Evolutionary conservation across 2,329 filamentous ascomycete genomes (phyloP), one percentile per base, ranked within the genome.

Genomic region (Lasiodiplodia sp.): DNA sequence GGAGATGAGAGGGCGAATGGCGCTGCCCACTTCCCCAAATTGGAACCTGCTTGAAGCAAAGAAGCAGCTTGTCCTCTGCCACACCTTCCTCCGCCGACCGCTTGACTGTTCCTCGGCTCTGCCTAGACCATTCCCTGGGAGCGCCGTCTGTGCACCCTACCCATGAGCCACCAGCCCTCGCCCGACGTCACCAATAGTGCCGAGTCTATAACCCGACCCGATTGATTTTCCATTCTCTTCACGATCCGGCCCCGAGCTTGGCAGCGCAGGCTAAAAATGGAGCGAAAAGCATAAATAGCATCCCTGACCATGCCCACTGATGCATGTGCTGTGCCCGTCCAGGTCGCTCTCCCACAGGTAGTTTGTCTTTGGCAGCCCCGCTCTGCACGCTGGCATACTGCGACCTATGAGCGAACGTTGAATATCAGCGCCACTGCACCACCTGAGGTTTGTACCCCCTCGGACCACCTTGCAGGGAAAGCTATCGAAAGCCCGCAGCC

Each of bases 401-500:
- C 40, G 10, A 23, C 57, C 57, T 47, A 44, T 60, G 16, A 5
- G 11, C 11, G 31, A 2, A 10, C 34, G 16, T 16, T 14, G 21
- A 18, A 11, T 4, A 60, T n/a, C 37, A n/a, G 18, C 18, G n/a
- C 25, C 40, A 10, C 40, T 49, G 58, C 40, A 31, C 58, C 40
- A 49, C 62, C 51, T 40, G 62, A 38, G 62, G 31, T n/a, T 38
- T 55, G 47, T 65, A n/a, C 25, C 31, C 62, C 34, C 40, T 65
- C 62, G 62, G 62, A 44, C 62, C 47, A 25, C 21, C 31, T 16
- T 53, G 49, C 62, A 65, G 49, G 12, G 5, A 21, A 11, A 16
- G 49, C 62, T 65, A 65, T 65, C 47, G 62, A 65, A 65, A 38
- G 49, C 47, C n/a, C 40, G 62, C 62, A 65, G 51, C 21, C 12